Evolutionary conservation across 106 monocot genomes (phyloP), one percentile per base, ranked within the genome.

Genomic region (Alisma plantagoaquatica): DNA sequence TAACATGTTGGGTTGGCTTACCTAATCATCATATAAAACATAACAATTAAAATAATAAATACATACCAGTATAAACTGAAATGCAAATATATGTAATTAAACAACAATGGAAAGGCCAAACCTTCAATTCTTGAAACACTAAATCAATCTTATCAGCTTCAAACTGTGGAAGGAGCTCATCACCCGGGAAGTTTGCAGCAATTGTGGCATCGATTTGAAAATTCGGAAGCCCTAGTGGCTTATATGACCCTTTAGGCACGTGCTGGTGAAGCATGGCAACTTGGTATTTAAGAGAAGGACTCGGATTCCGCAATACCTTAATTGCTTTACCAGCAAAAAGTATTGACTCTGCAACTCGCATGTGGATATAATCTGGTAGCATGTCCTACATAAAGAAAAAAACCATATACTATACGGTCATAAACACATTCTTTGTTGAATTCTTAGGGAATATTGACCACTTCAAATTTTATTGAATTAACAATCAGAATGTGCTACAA

Each of bases 301-400:
- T 72, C 60, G 85, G 98, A 72, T 98, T 85, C 60, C 90, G 55
- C 42, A 98, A 78, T 48, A 98, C 78, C 60, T 79, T 81, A 28
- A 98, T 60, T 61, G 98, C 98, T 84, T 98, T 98, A 33, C 98
- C 98, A 69, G 98, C 73, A 79, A 98, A 98, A 54, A 98, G 89
- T 76, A 98, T 74, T 31, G 90, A 85, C 62, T 98, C 83, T 27
- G 89, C 98, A 73, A 85, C 70, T 33, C 23, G 74, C 85, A 98
- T 98, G 61, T 66, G 70, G 42, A 98, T 90, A 69, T 98, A 84
- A 26, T 77, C 85, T 14, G 98, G 98, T 29, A 98, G 46, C 98
- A 98, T 98, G 27, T 84, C 89, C 98, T 98, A 69, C 65, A 68
- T 54, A 28, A 43, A 41, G 28, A 45, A 35, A 61, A 10, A 49